phyloP scores from a whole-genome alignment of 2,329 filamentous ascomycete species.

The Colletotrichum caudatum region DNA sequence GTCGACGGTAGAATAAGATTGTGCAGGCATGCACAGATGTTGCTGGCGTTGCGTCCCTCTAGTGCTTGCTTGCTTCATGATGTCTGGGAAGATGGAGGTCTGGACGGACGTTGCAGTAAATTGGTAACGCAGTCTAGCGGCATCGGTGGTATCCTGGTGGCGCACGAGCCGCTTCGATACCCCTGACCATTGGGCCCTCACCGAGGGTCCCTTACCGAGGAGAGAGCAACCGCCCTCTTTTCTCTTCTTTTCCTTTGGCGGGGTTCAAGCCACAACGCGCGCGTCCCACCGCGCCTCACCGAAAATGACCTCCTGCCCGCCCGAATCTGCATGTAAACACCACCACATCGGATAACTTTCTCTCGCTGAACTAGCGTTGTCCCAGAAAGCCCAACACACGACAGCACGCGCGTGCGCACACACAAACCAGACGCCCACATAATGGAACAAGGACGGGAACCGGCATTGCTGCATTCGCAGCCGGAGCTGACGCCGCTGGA shows the following conservation, averaged over 20 bases:
- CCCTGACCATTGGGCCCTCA: conserved; percentile 13
- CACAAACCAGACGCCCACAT: not conserved
- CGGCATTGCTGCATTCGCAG: conserved; percentile 51
- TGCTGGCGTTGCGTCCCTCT: not conserved
- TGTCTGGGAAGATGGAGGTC: conserved; percentile 6
- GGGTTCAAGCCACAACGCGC: conserved; percentile 34
- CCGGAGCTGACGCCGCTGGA: conserved; percentile 82
- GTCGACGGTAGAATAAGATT: not conserved
- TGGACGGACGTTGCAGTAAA: conserved; percentile 2
- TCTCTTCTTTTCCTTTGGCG: not conserved
- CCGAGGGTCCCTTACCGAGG: conserved; percentile 9
- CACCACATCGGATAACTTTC: not conserved
- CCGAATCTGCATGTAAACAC: not conserved
- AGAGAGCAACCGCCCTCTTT: not conserved
- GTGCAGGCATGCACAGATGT: not conserved
- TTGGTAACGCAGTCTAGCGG: not conserved
- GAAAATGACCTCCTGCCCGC: conserved; percentile 21
- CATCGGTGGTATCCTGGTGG: not conserved
- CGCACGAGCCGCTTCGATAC: conserved; percentile 17
- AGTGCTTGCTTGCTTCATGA: not conserved
- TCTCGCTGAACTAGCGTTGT: not conserved
- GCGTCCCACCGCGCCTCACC: conserved; percentile 39
- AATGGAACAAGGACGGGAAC: conserved; percentile 39
- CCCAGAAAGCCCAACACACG: not conserved
- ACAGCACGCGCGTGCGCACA: not conserved